These are phyloP conservation scores for Cladosporium sphaerospermum DNA, from an alignment of 2,329 filamentous ascomycete genomes.

Conservation along the genomic window DNA sequence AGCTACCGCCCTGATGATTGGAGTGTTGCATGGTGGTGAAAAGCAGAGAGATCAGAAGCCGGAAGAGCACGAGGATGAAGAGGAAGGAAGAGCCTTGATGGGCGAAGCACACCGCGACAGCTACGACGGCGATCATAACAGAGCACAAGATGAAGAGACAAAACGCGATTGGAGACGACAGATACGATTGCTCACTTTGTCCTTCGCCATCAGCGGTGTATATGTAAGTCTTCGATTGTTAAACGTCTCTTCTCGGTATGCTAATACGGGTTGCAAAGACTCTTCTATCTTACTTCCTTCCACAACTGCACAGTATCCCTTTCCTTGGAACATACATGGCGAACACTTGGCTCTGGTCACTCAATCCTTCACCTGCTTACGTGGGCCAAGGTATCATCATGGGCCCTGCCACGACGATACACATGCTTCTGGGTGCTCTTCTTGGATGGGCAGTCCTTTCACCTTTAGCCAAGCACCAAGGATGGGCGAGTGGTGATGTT, in stretches of 20 bases:
- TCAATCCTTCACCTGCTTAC: conserved; percentile 96
- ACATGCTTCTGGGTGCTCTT: conserved; percentile 88
- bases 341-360: conserved; percentile 81
- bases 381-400: conserved; percentile 98
- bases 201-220: conserved; percentile 54
- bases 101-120: conserved; percentile 10
- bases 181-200: conserved; percentile 53
- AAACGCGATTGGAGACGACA: conserved; percentile 54
- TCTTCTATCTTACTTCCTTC: conserved; percentile 82
- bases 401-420: conserved; percentile 88
- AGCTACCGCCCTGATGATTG: conserved; percentile 88
- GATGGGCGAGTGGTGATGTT: conserved; percentile 85
- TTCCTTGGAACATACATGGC: conserved; percentile 73
- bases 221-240: conserved; percentile 34
- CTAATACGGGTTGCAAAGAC: conserved; percentile 48
- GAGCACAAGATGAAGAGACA: conserved; percentile 2
- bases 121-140: background rate
- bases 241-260: background rate
- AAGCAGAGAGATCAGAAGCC: conserved; percentile 24
- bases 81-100: conserved; percentile 33
- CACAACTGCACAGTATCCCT: conserved; percentile 76
- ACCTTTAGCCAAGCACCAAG: conserved; percentile 74
- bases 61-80: conserved; percentile 15
- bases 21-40: conserved; percentile 68
- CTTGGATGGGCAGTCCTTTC: conserved; percentile 88